phyloP scores from a whole-genome alignment of 805 yeast genomes.

The Candida jianshihensis region DNA sequence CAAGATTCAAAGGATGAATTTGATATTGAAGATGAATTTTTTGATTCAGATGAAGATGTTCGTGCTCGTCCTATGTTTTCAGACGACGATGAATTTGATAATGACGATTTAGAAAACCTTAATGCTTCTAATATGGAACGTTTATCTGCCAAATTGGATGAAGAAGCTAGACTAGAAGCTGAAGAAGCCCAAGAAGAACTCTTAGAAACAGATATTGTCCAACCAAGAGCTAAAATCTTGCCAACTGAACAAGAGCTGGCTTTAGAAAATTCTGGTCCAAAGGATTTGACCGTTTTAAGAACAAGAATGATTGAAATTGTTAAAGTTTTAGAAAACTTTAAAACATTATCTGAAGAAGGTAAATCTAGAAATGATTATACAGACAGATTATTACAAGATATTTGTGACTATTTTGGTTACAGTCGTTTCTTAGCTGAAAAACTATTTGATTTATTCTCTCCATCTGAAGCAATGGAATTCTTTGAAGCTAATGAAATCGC shows the following conservation, averaged over 20 bases:
- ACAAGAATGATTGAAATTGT: conserved; percentile 94
- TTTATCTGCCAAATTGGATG: conserved; percentile 60
- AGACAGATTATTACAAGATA: conserved; percentile 73
- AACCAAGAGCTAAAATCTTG: conserved; percentile 71
- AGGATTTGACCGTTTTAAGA: conserved; percentile 75
- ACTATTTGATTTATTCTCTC: conserved; percentile 83
- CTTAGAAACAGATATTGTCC: conserved; percentile 47
- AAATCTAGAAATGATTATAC: conserved; percentile 78
- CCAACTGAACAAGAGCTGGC: conserved; percentile 64
- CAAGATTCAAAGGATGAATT: conserved; percentile 41
- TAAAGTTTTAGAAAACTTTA: conserved; percentile 88
- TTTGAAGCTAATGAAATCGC: conserved; percentile 98
- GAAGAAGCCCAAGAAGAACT: conserved; percentile 56
- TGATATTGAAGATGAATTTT: conserved; percentile 28
- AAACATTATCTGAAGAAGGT: conserved; percentile 76
- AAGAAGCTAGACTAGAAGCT: conserved; percentile 50
- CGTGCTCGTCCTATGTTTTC: conserved; percentile 23
- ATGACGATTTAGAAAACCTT: conserved; percentile 59
- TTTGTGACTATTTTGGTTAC: conserved; percentile 91
- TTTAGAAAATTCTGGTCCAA: conserved; percentile 43
- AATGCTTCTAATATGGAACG: conserved; percentile 84
- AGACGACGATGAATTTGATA: conserved; percentile 33
- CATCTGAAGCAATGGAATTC: conserved; percentile 95
- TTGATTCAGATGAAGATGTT: conserved; percentile 21
- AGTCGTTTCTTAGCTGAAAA: conserved; percentile 89